These are phyloP conservation scores for Oehlia diaphana DNA, from an alignment of 192 early-diverging fungal species.

Conservation along the genomic window DNA sequence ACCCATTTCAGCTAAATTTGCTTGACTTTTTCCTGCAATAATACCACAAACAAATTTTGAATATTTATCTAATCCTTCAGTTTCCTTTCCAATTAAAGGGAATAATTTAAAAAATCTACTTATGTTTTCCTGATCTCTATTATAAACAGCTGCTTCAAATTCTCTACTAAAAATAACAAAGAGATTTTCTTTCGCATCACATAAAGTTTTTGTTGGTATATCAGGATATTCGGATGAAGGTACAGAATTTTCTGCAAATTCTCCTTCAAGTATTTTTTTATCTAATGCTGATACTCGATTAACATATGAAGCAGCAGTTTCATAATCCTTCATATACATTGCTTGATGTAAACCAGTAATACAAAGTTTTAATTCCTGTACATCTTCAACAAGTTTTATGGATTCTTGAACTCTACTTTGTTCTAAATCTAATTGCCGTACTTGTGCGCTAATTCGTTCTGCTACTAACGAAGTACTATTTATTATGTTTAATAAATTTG, in stretches of 20 bases:
- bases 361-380: conserved; percentile 72
- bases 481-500: conserved; percentile 53
- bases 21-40: conserved; percentile 74
- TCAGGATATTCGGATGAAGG: conserved; percentile 57
- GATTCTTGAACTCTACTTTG: conserved; percentile 72
- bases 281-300: conserved; percentile 63
- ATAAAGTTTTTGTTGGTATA: conserved; percentile 54
- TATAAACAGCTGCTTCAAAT: conserved; percentile 79
- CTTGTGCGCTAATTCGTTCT: conserved; percentile 80
- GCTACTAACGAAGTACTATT: conserved; percentile 70
- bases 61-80: conserved; percentile 88
- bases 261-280: conserved; percentile 53
- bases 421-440: conserved; percentile 82
- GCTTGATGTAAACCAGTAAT: conserved; percentile 66
- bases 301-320: conserved; percentile 66
- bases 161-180: conserved; percentile 69
- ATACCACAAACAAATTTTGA: conserved; percentile 80
- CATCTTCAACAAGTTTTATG: conserved; percentile 69
- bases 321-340: conserved; percentile 60
- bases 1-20: conserved; percentile 54
- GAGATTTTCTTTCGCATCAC: conserved; percentile 61
- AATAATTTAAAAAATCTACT: conserved; percentile 89
- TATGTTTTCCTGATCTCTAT: conserved; percentile 71
- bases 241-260: conserved; percentile 62
- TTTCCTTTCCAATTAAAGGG: conserved; percentile 79